Base-by-base conservation (phyloP, 257 asterid genomes). In the Schizonepeta tenuifolia region DNA sequence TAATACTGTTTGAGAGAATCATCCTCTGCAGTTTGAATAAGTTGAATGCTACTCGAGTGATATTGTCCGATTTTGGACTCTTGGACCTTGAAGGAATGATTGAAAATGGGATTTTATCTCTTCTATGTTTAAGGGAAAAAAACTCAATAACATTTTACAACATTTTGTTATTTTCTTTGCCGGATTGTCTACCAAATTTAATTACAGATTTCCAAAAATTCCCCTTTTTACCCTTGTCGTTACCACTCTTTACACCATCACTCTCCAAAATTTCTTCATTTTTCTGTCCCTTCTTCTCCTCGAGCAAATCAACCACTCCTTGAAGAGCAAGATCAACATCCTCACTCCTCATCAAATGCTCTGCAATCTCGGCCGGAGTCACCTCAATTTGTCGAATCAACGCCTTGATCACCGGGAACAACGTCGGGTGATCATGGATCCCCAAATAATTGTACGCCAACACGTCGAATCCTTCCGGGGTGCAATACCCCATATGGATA, bases 331-430 rank as follows among this genome's bases (percentile, higher is more conserved):
- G 77, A 46, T 84, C 89, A 6, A 65, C 78, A 59, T 83, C 89
- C 53, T 89, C 96, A 38, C 74, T 89, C 59, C 96, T 83, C 96
- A 91, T 89, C 78, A 91, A 75, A 46, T 89, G 91, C 84, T 91
- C 97, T 13, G 96, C 97, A 15, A 89, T 51, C 72, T 87, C 97
- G 2, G 96, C 96, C 7, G 97, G 97, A 6, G 85, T 81, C 4
- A 78, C 78, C 70, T 87, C 79, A 2, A 78, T 79, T 20, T 84
- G 80, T 31, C 78, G 47, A 20, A 91, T 83, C 51, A 91, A 56
- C 51, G 46, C 66, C 57, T 82, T 84, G 6, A 91, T 84, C 75
- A 68, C 85, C 7, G 54, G 74, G 35, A 86, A 79, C 2, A 65
- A 54, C 56, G 38, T 60, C 3, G 76, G 81, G 35, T 86, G 81